Evolutionary conservation across 2,329 filamentous ascomycete species (phyloP), one percentile per base, ranked within the genome.

Genomic region (Aplosporella prunicola): DNA sequence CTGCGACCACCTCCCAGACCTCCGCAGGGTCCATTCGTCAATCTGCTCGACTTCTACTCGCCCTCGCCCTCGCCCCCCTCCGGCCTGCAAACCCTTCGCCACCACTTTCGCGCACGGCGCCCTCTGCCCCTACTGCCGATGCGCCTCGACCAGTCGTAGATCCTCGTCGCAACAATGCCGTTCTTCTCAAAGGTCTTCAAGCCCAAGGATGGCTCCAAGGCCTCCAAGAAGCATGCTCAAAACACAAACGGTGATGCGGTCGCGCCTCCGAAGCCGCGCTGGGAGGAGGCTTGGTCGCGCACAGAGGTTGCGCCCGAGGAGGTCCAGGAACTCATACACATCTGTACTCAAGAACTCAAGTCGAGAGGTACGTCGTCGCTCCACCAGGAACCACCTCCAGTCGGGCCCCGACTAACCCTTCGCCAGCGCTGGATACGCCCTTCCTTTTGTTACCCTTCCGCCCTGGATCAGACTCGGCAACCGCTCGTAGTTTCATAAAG

Each of bases 401-500:
- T 9, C 20, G 4, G 16, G 16, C 18, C 4, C n/a, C 5, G 4
- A 23, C 55, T 39, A 17, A 39, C 30, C 5, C 3, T 56, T 43
- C 35, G 47, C 20, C 60, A 93, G 87, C 80, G 47, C 79, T 96
- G 52, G 81, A 95, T 57, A 79, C 82, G 43, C 91, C 91, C 1
- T 96, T 98, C 60, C 74, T 96, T 18, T 78, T 98, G 7, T 74
- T 98, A 4, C 91, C 91, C 9, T 98, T 95, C 63, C 82, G 91
- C 51, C 91, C 89, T 15, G 86, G 84, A 18, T 91, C 88, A 45
- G 87, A 98, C 57, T 82, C 89, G 28, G 91, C 84, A 44, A 31
- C 35, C 60, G 87, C 93, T 44, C 84, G 88, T 57, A 89, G 82
- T 15, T 96, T 96, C 52, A 74, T 98, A 51, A 80, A 86, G 54